Conservation (phyloP, 2,329 filamentous ascomycete genomes). For the Fusarium virguliforme region DNA sequence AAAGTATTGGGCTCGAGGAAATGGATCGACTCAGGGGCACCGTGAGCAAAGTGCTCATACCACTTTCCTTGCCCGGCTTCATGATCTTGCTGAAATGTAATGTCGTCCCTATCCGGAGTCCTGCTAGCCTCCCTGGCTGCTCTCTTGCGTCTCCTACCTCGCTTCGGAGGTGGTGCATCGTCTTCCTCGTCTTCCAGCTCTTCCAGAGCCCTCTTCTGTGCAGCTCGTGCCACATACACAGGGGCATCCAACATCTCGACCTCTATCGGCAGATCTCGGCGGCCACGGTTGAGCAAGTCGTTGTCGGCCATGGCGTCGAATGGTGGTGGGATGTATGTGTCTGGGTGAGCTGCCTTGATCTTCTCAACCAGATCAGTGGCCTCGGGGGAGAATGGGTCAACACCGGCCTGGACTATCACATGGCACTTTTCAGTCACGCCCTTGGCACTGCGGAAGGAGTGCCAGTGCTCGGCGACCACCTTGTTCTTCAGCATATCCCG, state of each 20-base stretch:
- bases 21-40: conserved; percentile 47
- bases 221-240: conserved; percentile 63
- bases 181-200: conserved; percentile 46
- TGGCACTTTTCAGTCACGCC: conserved; percentile 63
- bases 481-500: conserved; percentile 59
- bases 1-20: conserved; percentile 63
- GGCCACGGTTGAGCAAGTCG: conserved; percentile 51
- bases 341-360: conserved; percentile 65
- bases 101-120: conserved; percentile 18
- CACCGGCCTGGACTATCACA: conserved; percentile 60
- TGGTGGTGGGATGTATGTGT: conserved; percentile 49
- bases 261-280: conserved; percentile 60
- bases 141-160: conserved; percentile 43
- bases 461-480: conserved; percentile 59
- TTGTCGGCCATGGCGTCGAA: conserved; percentile 41
- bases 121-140: conserved; percentile 11
- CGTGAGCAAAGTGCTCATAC: conserved; percentile 41
- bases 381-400: conserved; percentile 62
- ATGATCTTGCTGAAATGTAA: conserved; percentile 35
- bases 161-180: conserved; percentile 42
- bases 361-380: conserved; percentile 63
- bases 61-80: conserved; percentile 36
- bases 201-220: conserved; percentile 53
- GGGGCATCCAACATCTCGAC: conserved; percentile 68
- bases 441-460: conserved; percentile 60